A percentile compares a stretch with the other conserved stretches of the same genome.
These are phyloP conservation scores for Arthrobotrys musiformis DNA, from an alignment of 2,329 filamentous ascomycete genomes.

Conservation along the genomic window DNA sequence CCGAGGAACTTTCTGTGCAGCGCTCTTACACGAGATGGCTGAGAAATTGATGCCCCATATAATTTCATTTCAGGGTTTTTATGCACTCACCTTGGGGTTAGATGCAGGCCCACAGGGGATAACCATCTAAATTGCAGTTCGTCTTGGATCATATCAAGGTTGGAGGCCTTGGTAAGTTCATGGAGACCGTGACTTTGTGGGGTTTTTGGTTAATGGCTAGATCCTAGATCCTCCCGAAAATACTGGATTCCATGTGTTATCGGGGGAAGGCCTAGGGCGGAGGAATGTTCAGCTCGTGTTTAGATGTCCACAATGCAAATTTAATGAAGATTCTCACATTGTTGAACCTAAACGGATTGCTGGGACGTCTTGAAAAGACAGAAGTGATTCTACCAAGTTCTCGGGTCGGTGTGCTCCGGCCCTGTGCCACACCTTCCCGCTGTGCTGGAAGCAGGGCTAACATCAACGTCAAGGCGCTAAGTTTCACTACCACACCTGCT, in stretches of 20 bases:
- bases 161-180: slow-evolving; percentile 35
- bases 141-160: slow-evolving; percentile 37
- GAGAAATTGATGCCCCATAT: slow-evolving; percentile 49
- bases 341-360: slow-evolving; percentile 51
- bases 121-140: slow-evolving; percentile 51
- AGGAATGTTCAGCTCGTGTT: background rate
- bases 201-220: background rate
- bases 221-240: background rate
- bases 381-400: slow-evolving; percentile 55
- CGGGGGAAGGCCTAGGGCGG: background rate
- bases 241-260: too few relatives aligned
- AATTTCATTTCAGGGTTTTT: slow-evolving; percentile 55
- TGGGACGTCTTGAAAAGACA: slow-evolving; percentile 51
- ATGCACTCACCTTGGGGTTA: slow-evolving; percentile 53
- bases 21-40: slow-evolving; percentile 44
- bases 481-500: slow-evolving; percentile 51
- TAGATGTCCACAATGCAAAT: slow-evolving; percentile 19
- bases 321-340: slow-evolving; percentile 21
- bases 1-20: slow-evolving; percentile 46
- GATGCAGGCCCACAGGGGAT: slow-evolving; percentile 54
- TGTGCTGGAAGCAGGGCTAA: slow-evolving; percentile 54
- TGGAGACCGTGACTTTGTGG: slow-evolving; percentile 30
- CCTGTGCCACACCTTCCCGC: slow-evolving; percentile 56
- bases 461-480: slow-evolving; percentile 45
- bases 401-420: slow-evolving; percentile 55